Evolutionary conservation across 2,329 filamentous ascomycete genomes (phyloP), one percentile per base, ranked within the genome.

Genomic region (Hypoxylon sp.): DNA sequence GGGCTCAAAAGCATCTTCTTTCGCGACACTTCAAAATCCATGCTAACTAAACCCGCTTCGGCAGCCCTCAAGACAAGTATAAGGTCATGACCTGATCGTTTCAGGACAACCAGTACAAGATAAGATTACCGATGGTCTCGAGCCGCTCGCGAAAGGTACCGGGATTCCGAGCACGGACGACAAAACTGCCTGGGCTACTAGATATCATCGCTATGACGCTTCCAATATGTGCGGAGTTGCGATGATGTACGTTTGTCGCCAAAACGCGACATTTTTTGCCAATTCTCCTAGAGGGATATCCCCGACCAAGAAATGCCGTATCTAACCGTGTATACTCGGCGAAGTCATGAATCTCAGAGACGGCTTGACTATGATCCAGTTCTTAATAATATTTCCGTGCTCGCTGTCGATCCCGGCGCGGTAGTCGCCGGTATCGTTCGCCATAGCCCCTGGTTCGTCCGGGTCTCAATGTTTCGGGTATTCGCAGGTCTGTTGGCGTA

Each of bases 391-490:
- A 29, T 53, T 2, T 53, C 50, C 9, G 50, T 53, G 8, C 34
- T 53, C 14, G 21, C 14, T 6, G 34, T 53, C 9, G 50, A 53
- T 14, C 32, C 50, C 8, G 34, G 50, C n/a, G 23, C n/a, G 5
- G 30, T 48, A 34, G 32, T 32, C 5, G 39, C 50, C 3, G 23
- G 11, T 16, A 63, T 69, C 25, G 32, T 56, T 11, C 54, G 63
- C 4, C 55, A 32, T 2, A 61, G 58, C 27, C 12, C 12, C 57
- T 68, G 61, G 65, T 41, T 60, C 16, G 25, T 67, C 32, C 43
- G 19, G n/a, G n/a, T n/a, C n/a, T n/a, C n/a, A n/a, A n/a, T n/a
- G n/a, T n/a, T n/a, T n/a, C n/a, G n/a, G 37, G 29, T 67, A 32
- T 39, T 60, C 9, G 32, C 16, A 37, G 50, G 55, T 41, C n/a